Evolutionary conservation across 306 rosid species (phyloP), one percentile per base, ranked within the genome.

Genomic region (Prunus davidiana): DNA sequence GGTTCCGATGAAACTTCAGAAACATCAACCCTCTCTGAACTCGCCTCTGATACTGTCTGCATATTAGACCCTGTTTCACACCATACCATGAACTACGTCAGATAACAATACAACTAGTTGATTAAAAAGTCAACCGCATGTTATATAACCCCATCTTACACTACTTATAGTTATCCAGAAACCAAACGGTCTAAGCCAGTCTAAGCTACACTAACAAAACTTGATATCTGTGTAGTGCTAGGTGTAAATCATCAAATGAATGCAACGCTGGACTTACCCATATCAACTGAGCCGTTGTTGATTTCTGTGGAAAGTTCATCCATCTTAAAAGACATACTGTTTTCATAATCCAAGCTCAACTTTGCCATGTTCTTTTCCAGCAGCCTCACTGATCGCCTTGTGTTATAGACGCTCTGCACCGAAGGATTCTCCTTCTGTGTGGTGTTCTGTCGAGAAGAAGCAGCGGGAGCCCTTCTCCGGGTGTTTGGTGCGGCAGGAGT

Each of bases 301-400:
- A 72, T 56, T 46, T 86, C 93, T 20, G 83, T 82, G 61, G 85
- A 88, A 65, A 82, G 74, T 64, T 65, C 82, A 38, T 82, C 84
- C 41, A 50, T 58, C 73, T 80, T 82, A 14, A 52, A n/a, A 38
- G 79, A 52, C 20, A 74, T 82, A 20, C 2, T 64, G 62, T 79
- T 80, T 54, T 49, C 84, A 55, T 80, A 60, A 13, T 84, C 90
- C 58, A 90, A 65, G 38, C 76, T 82, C 86, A 92, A 76, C 38
- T 85, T 84, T 27, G 82, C 81, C 89, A 90, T 77, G 67, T 45
- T 84, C 84, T 88, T 84, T 75, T 83, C 93, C 86, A 90, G 51
- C 72, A 89, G 71, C 62, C 92, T 91, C 20, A 88, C 88, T 0
- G 97, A 95, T 50, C 91, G 79, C 86, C 99, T 80, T 0, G 99